Conservation (phyloP, 805 yeast species). For the Phaffomyces opuntiae region DNA sequence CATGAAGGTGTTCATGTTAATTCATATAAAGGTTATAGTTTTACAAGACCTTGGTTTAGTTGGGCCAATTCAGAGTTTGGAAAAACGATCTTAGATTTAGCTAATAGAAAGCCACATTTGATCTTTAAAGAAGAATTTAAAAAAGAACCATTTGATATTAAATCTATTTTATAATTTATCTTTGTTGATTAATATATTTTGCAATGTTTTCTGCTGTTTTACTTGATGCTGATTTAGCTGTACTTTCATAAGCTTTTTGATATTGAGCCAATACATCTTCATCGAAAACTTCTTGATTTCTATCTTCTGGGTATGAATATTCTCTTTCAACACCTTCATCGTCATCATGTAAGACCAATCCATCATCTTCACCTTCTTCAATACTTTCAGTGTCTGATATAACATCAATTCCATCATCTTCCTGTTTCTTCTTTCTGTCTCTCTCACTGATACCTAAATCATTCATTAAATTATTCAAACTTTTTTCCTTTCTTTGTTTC, state of each 20-base stretch:
- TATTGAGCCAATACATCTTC: conserved; percentile 57
- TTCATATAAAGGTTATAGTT: conserved; percentile 37
- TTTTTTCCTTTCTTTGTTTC: conserved; percentile 61
- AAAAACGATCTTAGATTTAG: conserved; percentile 72
- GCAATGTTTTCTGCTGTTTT: conserved; percentile 70
- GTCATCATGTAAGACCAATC: conserved; percentile 32
- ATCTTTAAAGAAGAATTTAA: conserved; percentile 43
- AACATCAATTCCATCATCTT: conserved; percentile 40
- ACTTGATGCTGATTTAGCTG: conserved; percentile 55
- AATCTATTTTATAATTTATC: not conserved
- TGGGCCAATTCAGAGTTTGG: conserved; percentile 94
- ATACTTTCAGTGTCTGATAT: conserved; percentile 46
- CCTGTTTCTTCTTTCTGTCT: conserved; percentile 29
- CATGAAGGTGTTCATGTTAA: conserved; percentile 77
- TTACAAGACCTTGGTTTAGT: conserved; percentile 85
- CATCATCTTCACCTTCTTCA: conserved; percentile 38
- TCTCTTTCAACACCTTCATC: conserved; percentile 57
- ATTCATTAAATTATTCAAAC: conserved; percentile 68
- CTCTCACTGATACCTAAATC: conserved; percentile 67
- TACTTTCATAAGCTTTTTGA: conserved; percentile 61
- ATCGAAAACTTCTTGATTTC: conserved; percentile 51
- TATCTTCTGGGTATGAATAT: conserved; percentile 64
- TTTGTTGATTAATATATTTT: conserved; percentile 44
- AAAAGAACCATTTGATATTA: conserved; percentile 7
- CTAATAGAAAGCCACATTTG: conserved; percentile 64